A percentile compares a stretch with the other conserved stretches of the same genome.
These are phyloP conservation scores for Phaseolus lunatus DNA, from an alignment of 306 rosid genomes.

Conservation along the genomic window DNA sequence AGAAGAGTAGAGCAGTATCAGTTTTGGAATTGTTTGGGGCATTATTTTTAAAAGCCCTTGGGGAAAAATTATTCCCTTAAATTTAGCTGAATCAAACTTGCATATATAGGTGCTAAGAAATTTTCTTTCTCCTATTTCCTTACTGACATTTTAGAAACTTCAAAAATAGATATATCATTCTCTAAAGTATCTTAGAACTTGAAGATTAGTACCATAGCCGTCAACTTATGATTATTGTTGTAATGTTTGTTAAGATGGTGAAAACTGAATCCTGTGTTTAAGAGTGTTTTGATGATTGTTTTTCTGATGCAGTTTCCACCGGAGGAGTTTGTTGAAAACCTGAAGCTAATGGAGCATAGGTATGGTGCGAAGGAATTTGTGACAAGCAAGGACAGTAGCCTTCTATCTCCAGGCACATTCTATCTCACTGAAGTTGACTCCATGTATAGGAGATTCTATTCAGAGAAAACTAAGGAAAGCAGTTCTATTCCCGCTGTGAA, in stretches of 20 bases:
- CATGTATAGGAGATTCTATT: conserved; percentile 86
- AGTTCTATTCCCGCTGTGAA: conserved; percentile 45
- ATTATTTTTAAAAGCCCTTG: neutral
- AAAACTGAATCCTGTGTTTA: conserved; percentile 28
- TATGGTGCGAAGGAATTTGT: conserved; percentile 93
- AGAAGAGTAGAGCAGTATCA: neutral
- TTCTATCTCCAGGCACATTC: conserved; percentile 83
- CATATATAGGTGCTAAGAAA: neutral
- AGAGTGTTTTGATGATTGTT: conserved; percentile 32
- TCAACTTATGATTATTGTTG: neutral
- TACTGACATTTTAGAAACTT: neutral
- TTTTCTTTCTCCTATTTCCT: neutral
- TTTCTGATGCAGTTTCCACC: conserved; percentile 69
- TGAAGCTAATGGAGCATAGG: conserved; percentile 96
- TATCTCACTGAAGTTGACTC: conserved; percentile 96
- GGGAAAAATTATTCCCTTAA: neutral
- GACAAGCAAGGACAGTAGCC: conserved; percentile 86
- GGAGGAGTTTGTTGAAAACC: conserved; percentile 75
- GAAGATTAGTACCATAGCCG: neutral
- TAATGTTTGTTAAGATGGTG: neutral
- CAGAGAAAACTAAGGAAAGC: conserved; percentile 54
- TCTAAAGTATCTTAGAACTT: neutral
- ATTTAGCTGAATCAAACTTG: neutral
- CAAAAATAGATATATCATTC: neutral
- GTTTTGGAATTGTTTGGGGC: neutral